These are phyloP conservation scores for Fraxinus albicans DNA, from an alignment of 305 asterid genomes.

Conservation along the genomic window DNA sequence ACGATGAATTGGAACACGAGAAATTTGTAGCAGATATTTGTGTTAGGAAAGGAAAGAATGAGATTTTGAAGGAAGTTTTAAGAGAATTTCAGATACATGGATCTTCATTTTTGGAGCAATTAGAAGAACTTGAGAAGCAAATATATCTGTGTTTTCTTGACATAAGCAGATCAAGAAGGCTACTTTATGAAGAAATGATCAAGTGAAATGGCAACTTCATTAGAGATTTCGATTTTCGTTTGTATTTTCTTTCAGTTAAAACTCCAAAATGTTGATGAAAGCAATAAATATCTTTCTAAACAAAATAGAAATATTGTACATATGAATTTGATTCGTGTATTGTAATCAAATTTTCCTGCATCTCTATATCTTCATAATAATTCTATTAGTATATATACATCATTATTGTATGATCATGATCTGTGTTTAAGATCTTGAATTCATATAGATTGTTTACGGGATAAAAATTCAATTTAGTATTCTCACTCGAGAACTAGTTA, in stretches of 20 bases:
- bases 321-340: background rate
- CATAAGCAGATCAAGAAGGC: constrained; percentile 63
- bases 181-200: constrained; percentile 44
- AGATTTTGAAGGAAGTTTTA: constrained; percentile 51
- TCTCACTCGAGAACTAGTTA: background rate
- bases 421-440: no score
- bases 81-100: constrained; percentile 44
- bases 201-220: background rate
- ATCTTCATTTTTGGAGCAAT: constrained; percentile 41
- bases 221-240: background rate
- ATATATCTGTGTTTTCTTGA: constrained; percentile 70
- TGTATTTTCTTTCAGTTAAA: background rate
- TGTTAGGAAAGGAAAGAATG: constrained; percentile 44
- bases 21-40: constrained; percentile 45
- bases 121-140: constrained; percentile 76
- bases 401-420: background rate
- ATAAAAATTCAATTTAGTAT: background rate
- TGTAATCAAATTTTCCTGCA: background rate
- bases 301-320: no score
- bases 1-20: constrained; percentile 62
- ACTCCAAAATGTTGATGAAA: background rate
- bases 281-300: background rate
- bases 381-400: no score
- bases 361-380: background rate
- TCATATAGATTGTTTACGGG: background rate